Evolutionary conservation across 2,329 filamentous ascomycete genomes (phyloP), one percentile per base, ranked within the genome.

Genomic region (Sphaerulina musiva): DNA sequence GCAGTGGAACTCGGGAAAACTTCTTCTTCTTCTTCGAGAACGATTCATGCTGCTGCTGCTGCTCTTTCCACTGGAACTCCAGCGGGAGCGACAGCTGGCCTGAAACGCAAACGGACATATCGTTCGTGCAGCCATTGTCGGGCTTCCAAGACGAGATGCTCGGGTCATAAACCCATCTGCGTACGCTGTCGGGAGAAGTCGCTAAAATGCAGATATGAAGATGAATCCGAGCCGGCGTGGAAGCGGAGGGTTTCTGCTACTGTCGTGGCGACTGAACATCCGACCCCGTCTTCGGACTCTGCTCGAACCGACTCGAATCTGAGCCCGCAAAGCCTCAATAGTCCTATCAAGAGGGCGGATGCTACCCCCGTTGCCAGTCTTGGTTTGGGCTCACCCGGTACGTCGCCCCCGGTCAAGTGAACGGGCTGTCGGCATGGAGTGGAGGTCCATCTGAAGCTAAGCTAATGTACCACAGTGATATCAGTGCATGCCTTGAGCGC

Each of bases 191-290:
- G 46, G 17, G 57, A 62, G 31, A 63, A 63, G 48, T 51, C 48
- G 9, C 48, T 63, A 41, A 26, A 46, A 12, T 63, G 61, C 46
- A 50, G 43, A 12, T 63, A 62, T 34, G 59, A 62, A 31, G 61
- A 63, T 48, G 55, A 59, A 23, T 58, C 58, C 6, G 59, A 62
- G 46, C 61, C 61, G 12, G 61, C 59, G 2, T 63, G 61, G 61
- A 62, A 62, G 43, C 60, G 59, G 44, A 48, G 60, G 6, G 60
- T 62, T n/a, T 51, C 57, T 9, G 17, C 54, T n/a, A 53, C 40
- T 6, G 38, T 39, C n/a, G 20, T 43, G 39, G 43, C 38, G 17
- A 50, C 34, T 10, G 58, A 58, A 34, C 46, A 60, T 20, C 39
- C 47, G 4, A 53, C 56, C 2, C 56, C 57, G 10, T 44, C 58